Evolutionary conservation across 495 filamentous ascomycete genomes (phyloP).

Genomic region (Chaetomium cochliodes): DNA sequence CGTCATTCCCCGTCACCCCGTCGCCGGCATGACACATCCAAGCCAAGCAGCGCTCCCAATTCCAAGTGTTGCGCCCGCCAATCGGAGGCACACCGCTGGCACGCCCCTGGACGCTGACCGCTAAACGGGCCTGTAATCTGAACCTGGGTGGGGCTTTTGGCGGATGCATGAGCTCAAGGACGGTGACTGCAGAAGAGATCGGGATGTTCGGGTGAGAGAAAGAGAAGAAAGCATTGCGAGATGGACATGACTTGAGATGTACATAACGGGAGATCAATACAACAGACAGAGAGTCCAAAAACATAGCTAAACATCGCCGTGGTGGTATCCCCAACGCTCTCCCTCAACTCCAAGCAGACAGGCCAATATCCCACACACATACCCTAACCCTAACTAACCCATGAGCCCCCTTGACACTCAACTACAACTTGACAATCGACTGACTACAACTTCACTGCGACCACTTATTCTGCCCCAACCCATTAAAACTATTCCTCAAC

Average conservation of each 20-base stretch:
- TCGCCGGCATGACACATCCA: slow-evolving; percentile 36
- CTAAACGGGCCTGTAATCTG: background rate
- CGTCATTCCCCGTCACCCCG: background rate
- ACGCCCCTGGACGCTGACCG: slow-evolving; percentile 24
- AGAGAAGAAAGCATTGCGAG: no score
- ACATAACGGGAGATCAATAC: background rate
- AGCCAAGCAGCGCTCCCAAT: slow-evolving; percentile 6
- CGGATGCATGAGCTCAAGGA: no score
- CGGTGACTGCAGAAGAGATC: no score
- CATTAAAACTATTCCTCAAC: slow-evolving; percentile 39
- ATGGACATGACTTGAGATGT: background rate
- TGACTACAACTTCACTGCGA: slow-evolving; percentile 12
- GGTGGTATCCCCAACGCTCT: slow-evolving; percentile 4
- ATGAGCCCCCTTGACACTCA: slow-evolving; percentile 9
- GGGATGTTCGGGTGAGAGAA: no score
- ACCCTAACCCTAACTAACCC: no score
- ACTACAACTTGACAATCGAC: slow-evolving; percentile 6
- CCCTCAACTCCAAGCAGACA: background rate
- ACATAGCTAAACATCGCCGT: background rate
- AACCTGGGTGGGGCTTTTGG: background rate
- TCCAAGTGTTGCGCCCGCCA: slow-evolving; percentile 23
- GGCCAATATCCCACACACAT: background rate
- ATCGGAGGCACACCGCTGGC: slow-evolving; percentile 33
- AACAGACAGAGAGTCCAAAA: background rate
- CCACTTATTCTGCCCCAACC: slow-evolving; percentile 38